Percentiles rank a stretch among this genome's conserved stretches.
Conservation (phyloP, 352 stramenopile genomes). For the Thalassiosira delicatula region DNA sequence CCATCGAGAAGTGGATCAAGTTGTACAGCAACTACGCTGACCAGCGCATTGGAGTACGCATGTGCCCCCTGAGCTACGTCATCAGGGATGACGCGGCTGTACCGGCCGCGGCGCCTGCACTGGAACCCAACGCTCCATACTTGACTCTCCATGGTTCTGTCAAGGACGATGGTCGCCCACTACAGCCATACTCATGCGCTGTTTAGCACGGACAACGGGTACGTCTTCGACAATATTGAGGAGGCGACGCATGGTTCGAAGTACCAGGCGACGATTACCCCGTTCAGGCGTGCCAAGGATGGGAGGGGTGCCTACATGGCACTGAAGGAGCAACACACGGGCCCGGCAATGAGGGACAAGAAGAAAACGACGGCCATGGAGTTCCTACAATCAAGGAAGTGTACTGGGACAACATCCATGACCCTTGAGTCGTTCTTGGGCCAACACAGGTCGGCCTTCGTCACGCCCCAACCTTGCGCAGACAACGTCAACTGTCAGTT, state of each 20-base stretch:
- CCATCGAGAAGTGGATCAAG: neutral
- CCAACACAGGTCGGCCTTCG: constrained; percentile 11
- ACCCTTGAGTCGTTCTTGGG: constrained; percentile 19
- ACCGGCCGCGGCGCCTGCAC: neutral
- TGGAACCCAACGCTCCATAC: constrained; percentile 9
- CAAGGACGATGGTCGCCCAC: constrained; percentile 30
- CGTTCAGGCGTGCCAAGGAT: constrained; percentile 38
- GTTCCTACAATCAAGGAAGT: constrained; percentile 21
- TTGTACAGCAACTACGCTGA: neutral
- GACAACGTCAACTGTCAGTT: constrained; percentile 24
- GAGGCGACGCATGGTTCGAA: constrained; percentile 20
- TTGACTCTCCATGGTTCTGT: constrained; percentile 35
- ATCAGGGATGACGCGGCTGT: constrained; percentile 5
- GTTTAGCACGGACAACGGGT: constrained; percentile 34
- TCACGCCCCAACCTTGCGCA: neutral
- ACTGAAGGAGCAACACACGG: constrained; percentile 30
- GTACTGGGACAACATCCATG: constrained; percentile 19
- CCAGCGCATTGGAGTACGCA: neutral
- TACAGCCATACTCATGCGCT: constrained; percentile 32
- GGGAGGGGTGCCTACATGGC: constrained; percentile 40
- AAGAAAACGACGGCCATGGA: neutral
- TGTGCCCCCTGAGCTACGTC: constrained; percentile 33
- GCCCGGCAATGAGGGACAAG: constrained; percentile 38
- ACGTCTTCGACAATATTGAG: constrained; percentile 43
- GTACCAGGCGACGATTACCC: constrained; percentile 24